Evolutionary conservation across 306 rosid genomes (phyloP).

Genomic region (Psophocarpus tetragonolobus): DNA sequence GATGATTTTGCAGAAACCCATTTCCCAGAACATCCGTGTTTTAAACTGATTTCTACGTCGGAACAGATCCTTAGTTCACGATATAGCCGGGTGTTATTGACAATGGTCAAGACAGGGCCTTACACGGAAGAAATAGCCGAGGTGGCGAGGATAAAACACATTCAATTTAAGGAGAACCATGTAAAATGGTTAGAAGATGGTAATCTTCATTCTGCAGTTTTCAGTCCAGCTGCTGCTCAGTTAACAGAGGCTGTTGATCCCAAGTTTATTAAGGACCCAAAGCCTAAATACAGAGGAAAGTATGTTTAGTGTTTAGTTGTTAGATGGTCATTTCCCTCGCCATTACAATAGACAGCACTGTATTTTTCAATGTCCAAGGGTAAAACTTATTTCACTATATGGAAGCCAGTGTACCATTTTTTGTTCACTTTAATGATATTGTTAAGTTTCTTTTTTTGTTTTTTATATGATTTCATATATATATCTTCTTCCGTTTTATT

Average conservation of each 20-base stretch:
- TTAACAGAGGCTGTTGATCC: conserved; percentile 40
- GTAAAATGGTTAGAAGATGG: conserved; percentile 92
- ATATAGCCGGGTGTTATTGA: conserved; percentile 79
- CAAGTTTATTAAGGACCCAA: conserved; percentile 60
- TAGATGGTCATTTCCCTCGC: conserved; percentile 10
- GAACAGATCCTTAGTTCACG: conserved; percentile 97
- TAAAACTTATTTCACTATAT: not conserved
- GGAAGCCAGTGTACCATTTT: conserved; percentile 20
- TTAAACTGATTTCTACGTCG: conserved; percentile 58
- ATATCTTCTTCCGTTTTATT: not conserved
- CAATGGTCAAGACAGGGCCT: conserved; percentile 73
- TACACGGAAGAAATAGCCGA: conserved; percentile 78
- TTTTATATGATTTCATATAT: not conserved
- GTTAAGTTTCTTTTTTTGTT: not conserved
- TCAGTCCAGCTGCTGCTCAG: conserved; percentile 60
- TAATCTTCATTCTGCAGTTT: conserved; percentile 93
- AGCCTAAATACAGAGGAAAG: conserved; percentile 90
- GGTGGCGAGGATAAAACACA: conserved; percentile 67
- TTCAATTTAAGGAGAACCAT: conserved; percentile 87
- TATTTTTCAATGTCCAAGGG: conserved; percentile 26
- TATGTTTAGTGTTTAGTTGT: conserved; percentile 56
- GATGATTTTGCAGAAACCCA: conserved; percentile 56
- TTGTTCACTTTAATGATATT: conserved; percentile 24
- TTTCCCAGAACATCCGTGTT: conserved; percentile 84
- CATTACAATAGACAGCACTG: not conserved